Percentiles rank a stretch among this genome's conserved stretches.
Conservation (phyloP, 179 eudicot genomes). For the Vitellaria paradoxa region DNA sequence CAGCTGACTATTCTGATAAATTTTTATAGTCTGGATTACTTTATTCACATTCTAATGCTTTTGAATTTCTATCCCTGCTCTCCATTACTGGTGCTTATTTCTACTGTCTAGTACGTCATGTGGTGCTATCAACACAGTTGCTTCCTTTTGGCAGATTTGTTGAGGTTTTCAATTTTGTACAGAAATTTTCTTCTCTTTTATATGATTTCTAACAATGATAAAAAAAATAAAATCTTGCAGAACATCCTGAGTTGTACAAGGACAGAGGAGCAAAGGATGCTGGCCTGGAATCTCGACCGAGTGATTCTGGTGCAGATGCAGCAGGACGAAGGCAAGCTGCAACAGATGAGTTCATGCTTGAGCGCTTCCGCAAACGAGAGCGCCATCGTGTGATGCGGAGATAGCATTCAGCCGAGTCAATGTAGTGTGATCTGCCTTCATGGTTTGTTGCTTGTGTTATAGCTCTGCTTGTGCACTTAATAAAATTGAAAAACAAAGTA, state of each 20-base stretch:
- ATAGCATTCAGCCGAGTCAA: constrained; percentile 20
- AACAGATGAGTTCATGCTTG: constrained; percentile 89
- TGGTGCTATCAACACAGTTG: background rate
- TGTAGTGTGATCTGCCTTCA: too few species aligned
- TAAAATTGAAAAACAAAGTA: too few species aligned
- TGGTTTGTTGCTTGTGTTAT: too few species aligned
- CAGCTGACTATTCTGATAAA: background rate
- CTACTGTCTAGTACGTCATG: too few species aligned
- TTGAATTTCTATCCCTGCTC: background rate
- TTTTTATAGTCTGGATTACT: background rate
- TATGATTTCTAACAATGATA: background rate
- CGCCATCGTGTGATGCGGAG: constrained; percentile 92
- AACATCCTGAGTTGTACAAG: constrained; percentile 88
- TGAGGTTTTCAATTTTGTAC: background rate
- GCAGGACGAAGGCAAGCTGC: constrained; percentile 82
- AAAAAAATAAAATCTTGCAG: constrained; percentile 36
- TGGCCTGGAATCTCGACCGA: constrained; percentile 42
- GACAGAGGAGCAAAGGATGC: constrained; percentile 45
- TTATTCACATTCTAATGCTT: background rate
- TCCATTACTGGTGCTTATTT: background rate
- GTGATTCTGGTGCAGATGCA: constrained; percentile 48
- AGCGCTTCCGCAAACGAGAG: constrained; percentile 89
- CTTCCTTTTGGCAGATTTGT: background rate
- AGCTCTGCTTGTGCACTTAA: too few species aligned
- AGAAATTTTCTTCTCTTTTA: background rate